Base-by-base conservation (phyloP, 2,329 filamentous ascomycete genomes). In the Pestalotiopsis sp. region DNA sequence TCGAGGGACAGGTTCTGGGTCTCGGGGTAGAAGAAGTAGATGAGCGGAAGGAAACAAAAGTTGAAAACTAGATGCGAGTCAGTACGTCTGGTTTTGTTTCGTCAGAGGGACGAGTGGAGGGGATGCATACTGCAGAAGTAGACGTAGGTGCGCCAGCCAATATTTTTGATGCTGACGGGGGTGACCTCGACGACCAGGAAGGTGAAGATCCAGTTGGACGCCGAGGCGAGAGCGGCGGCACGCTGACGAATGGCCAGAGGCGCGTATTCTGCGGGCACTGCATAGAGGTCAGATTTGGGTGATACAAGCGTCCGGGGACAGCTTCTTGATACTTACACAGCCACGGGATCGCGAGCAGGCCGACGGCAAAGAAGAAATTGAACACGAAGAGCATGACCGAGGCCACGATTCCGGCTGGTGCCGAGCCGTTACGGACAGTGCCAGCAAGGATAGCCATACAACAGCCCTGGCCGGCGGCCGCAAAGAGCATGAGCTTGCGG, bases 401-500 rank as follows among this genome's bases (percentile, higher is more conserved):
- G 0, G 82, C 82, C 11, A 82, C 82, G 66, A 82, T 80, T 68
- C 80, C 83, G 2, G 80, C 77, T 2, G 78, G 70, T 14, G 76
- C 75, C n/a, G 76, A 72, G 9, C 79, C 81, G 57, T 80, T 75
- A 11, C 77, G 80, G 0, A 84, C 80, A 0, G 83, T 84, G 9
- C 81, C 82, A 2, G 83, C 82, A 11, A 85, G 76, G 2, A 85
- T 75, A 12, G 80, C 81, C 83, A 86, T 86, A 69, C 83, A 86
- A 3, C 69, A 73, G 68, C 77, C 75, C 57, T 81, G 79, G 1
- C 79, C 80, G 1, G 70, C 73, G 13, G 75, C 77, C 1, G 79
- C 78, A 25, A 81, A 88, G 75, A 90, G 83, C 83, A 90, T 87
- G 76, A 90, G 81, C 74, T 88, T 88, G 9, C 88, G 81, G 4